Conservation (phyloP, 2,329 filamentous ascomycete genomes). For the Aspergillus hortae region DNA sequence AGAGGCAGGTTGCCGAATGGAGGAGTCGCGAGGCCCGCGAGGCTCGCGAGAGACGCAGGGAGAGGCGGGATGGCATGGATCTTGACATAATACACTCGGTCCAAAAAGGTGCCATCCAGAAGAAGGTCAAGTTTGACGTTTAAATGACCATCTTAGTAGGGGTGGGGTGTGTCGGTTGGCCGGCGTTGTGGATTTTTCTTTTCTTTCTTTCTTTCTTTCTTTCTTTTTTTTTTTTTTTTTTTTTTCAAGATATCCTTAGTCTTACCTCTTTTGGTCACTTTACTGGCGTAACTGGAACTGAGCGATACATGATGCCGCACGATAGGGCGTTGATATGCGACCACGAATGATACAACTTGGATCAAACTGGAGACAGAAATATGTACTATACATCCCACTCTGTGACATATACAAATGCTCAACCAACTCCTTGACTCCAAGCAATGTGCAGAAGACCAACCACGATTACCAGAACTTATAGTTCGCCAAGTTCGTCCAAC, state of each 20-base stretch:
- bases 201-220: too few species aligned
- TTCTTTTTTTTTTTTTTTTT: too few species aligned
- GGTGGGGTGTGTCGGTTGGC: background rate
- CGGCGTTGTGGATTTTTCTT: background rate
- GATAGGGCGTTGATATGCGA: constrained; percentile 11
- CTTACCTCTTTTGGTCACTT: background rate
- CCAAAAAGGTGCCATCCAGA: constrained; percentile 30
- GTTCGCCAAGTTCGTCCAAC: constrained; percentile 42
- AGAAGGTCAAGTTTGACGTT: constrained; percentile 41
- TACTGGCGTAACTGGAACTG: constrained; percentile 6
- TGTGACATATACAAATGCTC: constrained; percentile 21
- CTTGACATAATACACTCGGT: constrained; percentile 24
- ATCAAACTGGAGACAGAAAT: constrained; percentile 12
- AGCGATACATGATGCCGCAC: constrained; percentile 6
- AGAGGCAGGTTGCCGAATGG: constrained; percentile 59
- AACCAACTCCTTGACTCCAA: constrained; percentile 32
- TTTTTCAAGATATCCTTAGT: background rate
- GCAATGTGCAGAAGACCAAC: constrained; percentile 12
- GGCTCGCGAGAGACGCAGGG: constrained; percentile 54
- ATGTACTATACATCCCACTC: constrained; percentile 20
- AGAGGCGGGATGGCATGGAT: constrained; percentile 42
- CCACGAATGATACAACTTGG: constrained; percentile 9
- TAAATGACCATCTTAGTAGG: constrained; percentile 3
- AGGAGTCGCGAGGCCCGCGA: constrained; percentile 57
- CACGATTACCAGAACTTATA: constrained; percentile 45